These are phyloP conservation scores for Artemisia annua DNA, from an alignment of 129 eudicot genomes.

Conservation along the genomic window DNA sequence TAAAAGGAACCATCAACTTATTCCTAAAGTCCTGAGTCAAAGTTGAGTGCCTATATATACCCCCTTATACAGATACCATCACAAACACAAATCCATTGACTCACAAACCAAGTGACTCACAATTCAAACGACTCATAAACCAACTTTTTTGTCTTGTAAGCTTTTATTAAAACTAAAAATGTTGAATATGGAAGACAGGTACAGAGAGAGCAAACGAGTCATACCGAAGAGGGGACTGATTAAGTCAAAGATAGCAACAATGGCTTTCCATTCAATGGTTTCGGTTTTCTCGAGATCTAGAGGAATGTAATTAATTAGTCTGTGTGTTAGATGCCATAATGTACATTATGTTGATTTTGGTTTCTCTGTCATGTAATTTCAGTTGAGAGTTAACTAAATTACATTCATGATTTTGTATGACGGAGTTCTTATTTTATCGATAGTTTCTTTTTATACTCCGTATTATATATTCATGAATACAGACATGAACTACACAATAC, in stretches of 20 bases:
- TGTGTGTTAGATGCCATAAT: constrained; percentile 11
- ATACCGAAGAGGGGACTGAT: constrained; percentile 62
- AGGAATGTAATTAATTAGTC: not conserved
- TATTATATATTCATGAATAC: not conserved
- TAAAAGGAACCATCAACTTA: constrained; percentile 3
- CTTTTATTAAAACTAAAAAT: not conserved
- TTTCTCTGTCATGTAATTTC: constrained; percentile 3
- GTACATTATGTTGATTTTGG: constrained; percentile 21
- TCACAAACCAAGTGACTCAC: constrained; percentile 15
- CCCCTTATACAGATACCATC: constrained; percentile 16
- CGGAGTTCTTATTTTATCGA: not conserved
- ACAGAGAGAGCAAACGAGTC: constrained; percentile 35
- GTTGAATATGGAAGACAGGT: constrained; percentile 24
- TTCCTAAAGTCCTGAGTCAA: constrained; percentile 19
- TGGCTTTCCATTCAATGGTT: constrained; percentile 51
- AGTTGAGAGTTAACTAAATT: constrained; percentile 4
- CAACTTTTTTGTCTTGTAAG: constrained; percentile 2
- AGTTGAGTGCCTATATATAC: constrained; percentile 22
- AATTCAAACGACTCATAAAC: not conserved
- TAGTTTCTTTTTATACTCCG: not conserved
- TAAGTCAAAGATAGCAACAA: constrained; percentile 55
- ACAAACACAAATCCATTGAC: constrained; percentile 21
- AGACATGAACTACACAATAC: not conserved
- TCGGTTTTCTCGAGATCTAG: constrained; percentile 39
- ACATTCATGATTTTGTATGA: constrained; percentile 18